Evolutionary conservation across 208 protist genomes (phyloP), one percentile per base, ranked within the genome.

Genomic region (Trypanosoma lewisi): DNA sequence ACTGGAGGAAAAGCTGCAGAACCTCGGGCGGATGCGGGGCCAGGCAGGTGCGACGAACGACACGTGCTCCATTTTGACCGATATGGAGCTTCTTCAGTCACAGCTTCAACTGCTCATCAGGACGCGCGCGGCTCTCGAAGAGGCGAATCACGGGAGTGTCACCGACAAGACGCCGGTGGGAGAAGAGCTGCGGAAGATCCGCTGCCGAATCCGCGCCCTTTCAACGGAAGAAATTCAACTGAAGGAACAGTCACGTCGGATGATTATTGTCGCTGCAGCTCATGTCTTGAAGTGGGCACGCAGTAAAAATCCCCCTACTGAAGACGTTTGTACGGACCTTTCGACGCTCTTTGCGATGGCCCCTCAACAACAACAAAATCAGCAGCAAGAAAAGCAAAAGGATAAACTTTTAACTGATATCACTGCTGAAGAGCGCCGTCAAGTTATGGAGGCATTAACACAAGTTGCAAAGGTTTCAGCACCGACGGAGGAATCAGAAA

Each of bases 211-310:
- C 41, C 69, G 53, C 25, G 54, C 68, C 4, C 72, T 88, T 48
- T 62, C 65, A 16, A 60, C 34, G 37, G 80, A 94, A 74, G 77
- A 89, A 63, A 52, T 78, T 70, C 73, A 83, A 77, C 70, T 91
- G 67, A 14, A 42, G 28, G 73, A 74, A 12, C 81, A 77, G 60
- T 76, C 91, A 11, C 41, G 69, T 25, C 84, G 90, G 73, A 94
- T 94, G 88, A 75, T 62, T 7, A 31, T 42, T 34, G 69, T 91
- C 19, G 83, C 85, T 14, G 67, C 80, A 2, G 60, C 41, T 0
- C 80, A 94, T 65, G 84, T 84, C 27, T 70, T 94, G 19, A 80
- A 78, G 39, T 94, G 88, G 85, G 84, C 85, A 0, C 82, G 88
- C 45, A 72, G 68, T 56, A 94, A 91, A 68, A 91, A 94, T 68